Percentiles rank a stretch among this genome's conserved stretches.
Evolutionary conservation across 208 protist genomes (phyloP).

Genomic region (Acanthamoeba lugdunensis): DNA sequence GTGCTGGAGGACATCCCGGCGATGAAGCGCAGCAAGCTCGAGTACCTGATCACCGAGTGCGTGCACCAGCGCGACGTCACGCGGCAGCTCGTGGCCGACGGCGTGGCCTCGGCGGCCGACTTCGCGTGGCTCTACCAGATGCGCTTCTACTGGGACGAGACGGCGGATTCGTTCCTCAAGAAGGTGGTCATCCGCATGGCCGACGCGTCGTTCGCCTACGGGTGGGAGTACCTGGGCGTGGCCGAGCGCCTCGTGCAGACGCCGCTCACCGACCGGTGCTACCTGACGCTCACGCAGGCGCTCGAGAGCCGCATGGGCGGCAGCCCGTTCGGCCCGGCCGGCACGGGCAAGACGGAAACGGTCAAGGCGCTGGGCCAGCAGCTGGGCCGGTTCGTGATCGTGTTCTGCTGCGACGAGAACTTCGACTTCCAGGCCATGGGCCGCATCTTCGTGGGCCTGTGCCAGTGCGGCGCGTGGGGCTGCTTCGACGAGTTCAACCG

Average conservation of each 20-base stretch:
- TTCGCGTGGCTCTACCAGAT: slow-evolving; percentile 97
- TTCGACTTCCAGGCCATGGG: slow-evolving; percentile 98
- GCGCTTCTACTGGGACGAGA: slow-evolving; percentile 92
- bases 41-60: slow-evolving; percentile 97
- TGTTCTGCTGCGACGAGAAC: slow-evolving; percentile 99
- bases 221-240: slow-evolving; percentile 98
- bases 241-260: slow-evolving; percentile 97
- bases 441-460: slow-evolving; percentile 98
- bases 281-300: slow-evolving; percentile 97
- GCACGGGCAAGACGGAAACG: slow-evolving; percentile 98
- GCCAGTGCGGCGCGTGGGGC: slow-evolving; percentile 98
- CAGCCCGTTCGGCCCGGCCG: slow-evolving; percentile 96
- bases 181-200: slow-evolving; percentile 94
- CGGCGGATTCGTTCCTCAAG: slow-evolving; percentile 76
- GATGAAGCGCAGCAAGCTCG: slow-evolving; percentile 92
- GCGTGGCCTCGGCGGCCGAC: slow-evolving; percentile 85
- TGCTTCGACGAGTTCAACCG: slow-evolving; percentile 99
- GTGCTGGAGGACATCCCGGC: slow-evolving; percentile 91
- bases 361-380: slow-evolving; percentile 98
- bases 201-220: slow-evolving; percentile 95
- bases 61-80: slow-evolving; percentile 97
- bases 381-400: slow-evolving; percentile 96
- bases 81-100: slow-evolving; percentile 77
- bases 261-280: slow-evolving; percentile 97
- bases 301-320: slow-evolving; percentile 96